Evolutionary conservation across 306 rosid species (phyloP), one percentile per base, ranked within the genome.

Genomic region (Prosopis cineraria): DNA sequence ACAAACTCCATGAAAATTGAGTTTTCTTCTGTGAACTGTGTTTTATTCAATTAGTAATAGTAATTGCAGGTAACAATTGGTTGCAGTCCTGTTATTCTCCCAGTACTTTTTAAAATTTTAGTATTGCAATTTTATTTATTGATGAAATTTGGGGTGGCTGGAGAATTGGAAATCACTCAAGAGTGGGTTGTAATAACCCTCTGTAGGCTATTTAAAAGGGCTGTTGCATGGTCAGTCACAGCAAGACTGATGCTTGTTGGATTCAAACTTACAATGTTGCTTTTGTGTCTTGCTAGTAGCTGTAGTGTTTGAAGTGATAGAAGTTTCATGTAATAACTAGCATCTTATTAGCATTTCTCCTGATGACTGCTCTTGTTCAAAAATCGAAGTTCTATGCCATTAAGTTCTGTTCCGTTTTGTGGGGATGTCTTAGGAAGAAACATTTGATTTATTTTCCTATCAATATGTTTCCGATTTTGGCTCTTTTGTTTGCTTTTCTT

Each of bases 211-310:
- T n/a, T 47, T 4, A 37, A 47, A 17, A 17, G 53, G 53, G 53
- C 53, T 2, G 17, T n/a, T 3, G 7, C 17, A 20, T n/a, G n/a
- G n/a, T n/a, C n/a, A n/a, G n/a, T 47, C 53, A 47, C 53, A 47
- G 53, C 53, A 14, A 47, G 20, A 47, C 53, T 17, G 53, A 47
- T 47, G 31, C 14, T 77, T 76, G 64, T 50, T 68, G 68, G 58
- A 43, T 43, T 43, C 17, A 43, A 10, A 11, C 11, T 43, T 9
- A 1, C 13, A 11, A 3, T 43, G 48, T 43, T 43, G 3, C 19
- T 43, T 43, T 12, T 11, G 48, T 16, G 17, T 43, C 17, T 9
- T 43, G 48, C 19, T 2, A 11, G 48, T 17, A 43, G 19, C 3
- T 11, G 48, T 43, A 43, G 19, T 41, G 2, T 4, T 8, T 7